Conservation (phyloP, 1,284 basidiomycete genomes). For the Peniophora sp. region DNA sequence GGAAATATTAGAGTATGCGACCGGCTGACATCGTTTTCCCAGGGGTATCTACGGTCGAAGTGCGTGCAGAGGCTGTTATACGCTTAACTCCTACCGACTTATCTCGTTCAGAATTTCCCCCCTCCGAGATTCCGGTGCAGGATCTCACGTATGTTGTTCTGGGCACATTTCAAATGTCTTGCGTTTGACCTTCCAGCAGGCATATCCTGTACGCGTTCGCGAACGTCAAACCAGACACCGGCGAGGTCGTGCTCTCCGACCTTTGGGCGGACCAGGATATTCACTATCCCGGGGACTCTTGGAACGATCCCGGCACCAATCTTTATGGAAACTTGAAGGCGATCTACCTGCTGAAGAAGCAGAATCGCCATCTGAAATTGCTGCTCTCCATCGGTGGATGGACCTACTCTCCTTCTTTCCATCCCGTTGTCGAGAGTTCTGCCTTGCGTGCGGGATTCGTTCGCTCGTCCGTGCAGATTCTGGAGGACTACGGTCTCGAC, state of each 20-base stretch:
- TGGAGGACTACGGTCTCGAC: slow-evolving; percentile 68
- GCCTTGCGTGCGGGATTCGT: slow-evolving; percentile 71
- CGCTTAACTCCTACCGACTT: too few relatives aligned
- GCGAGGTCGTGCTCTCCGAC: slow-evolving; percentile 85
- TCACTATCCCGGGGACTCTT: slow-evolving; percentile 79
- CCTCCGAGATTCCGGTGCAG: slow-evolving; percentile 69
- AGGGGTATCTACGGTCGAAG: slow-evolving; percentile 92
- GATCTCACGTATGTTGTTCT: slow-evolving; percentile 68
- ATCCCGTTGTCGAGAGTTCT: slow-evolving; percentile 65
- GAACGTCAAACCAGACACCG: slow-evolving; percentile 73
- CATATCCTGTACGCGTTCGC: slow-evolving; percentile 89
- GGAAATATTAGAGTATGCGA: slow-evolving; percentile 15
- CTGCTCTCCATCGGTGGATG: slow-evolving; percentile 87
- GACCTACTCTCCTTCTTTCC: slow-evolving; percentile 79
- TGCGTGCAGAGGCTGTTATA: too few relatives aligned
- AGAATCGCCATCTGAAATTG: slow-evolving; percentile 79
- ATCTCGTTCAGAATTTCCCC: slow-evolving; percentile 50
- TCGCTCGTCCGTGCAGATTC: slow-evolving; percentile 62
- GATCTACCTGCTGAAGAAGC: slow-evolving; percentile 83
- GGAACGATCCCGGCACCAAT: slow-evolving; percentile 81
- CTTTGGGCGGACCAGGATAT: slow-evolving; percentile 91
- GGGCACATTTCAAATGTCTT: slow-evolving; percentile 4
- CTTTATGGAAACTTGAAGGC: slow-evolving; percentile 95
- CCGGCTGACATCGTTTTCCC: slow-evolving; percentile 1
- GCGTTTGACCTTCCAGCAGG: slow-evolving; percentile 25